Conservation (phyloP, 2,329 filamentous ascomycete genomes). For the Stemphylium vesicarium region DNA sequence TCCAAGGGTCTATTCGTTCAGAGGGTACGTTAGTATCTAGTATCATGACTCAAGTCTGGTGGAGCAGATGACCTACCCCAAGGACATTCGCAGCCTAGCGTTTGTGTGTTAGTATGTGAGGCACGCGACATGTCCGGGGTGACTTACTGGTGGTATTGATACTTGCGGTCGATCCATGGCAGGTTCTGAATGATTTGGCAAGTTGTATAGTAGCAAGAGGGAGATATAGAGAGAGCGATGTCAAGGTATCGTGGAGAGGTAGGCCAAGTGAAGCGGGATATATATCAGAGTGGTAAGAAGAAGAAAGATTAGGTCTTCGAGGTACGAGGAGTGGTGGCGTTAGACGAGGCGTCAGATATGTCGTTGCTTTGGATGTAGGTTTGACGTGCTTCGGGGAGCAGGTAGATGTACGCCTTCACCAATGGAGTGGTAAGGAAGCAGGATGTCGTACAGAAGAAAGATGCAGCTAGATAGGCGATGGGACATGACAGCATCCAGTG, state of each 20-base stretch:
- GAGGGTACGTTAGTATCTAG: constrained; percentile 26
- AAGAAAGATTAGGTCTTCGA: constrained; percentile 8
- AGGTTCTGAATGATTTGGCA: not conserved
- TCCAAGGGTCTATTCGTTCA: constrained; percentile 43
- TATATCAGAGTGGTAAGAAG: not conserved
- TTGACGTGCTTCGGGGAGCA: constrained; percentile 8
- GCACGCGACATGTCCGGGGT: not conserved
- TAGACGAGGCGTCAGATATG: constrained; percentile 6
- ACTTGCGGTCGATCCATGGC: constrained; percentile 43
- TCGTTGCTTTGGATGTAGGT: constrained; percentile 1
- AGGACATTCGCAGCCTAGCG: constrained; percentile 49
- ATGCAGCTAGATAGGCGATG: constrained; percentile 21
- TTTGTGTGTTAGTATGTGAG: constrained; percentile 26
- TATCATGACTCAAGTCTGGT: constrained; percentile 4
- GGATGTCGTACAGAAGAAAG: constrained; percentile 23
- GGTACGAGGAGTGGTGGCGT: constrained; percentile 7
- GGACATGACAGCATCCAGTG: constrained; percentile 19
- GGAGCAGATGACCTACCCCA: constrained; percentile 38
- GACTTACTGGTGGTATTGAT: constrained; percentile 43
- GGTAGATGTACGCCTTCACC: constrained; percentile 20
- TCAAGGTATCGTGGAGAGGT: not conserved
- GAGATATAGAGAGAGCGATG: not conserved
- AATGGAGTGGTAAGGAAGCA: constrained; percentile 17
- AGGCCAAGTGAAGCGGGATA: not conserved
- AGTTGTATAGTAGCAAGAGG: not conserved